Evolutionary conservation across 176 grass and related monocot species (phyloP).

Genomic region (Canna indica): DNA sequence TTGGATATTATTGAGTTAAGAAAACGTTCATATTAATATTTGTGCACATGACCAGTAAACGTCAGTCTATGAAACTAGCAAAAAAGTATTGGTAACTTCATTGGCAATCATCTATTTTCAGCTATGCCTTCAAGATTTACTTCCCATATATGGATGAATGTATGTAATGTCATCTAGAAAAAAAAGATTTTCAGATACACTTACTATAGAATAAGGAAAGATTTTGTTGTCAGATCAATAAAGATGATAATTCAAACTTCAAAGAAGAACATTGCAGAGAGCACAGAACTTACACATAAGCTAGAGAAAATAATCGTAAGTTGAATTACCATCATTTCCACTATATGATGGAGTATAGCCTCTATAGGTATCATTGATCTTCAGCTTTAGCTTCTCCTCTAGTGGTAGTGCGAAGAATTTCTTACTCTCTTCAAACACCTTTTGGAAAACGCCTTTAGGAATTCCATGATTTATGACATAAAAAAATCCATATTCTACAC

Average conservation of each 20-base stretch:
- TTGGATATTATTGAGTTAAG: too few species aligned
- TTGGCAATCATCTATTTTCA: too few species aligned
- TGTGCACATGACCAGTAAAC: too few species aligned
- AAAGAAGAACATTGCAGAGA: neutral
- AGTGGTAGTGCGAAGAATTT: constrained; percentile 46
- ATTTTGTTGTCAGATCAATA: neutral
- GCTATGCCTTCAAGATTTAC: too few species aligned
- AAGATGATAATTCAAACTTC: neutral
- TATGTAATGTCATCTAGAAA: too few species aligned
- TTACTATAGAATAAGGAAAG: neutral
- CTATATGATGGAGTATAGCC: constrained; percentile 63
- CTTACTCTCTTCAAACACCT: constrained; percentile 54
- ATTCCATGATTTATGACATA: constrained; percentile 73
- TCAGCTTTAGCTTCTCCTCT: constrained; percentile 58
- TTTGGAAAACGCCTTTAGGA: constrained; percentile 16
- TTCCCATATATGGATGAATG: too few species aligned
- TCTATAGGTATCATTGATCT: constrained; percentile 28
- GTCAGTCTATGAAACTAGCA: too few species aligned
- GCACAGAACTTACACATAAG: constrained; percentile 28
- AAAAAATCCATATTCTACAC: constrained; percentile 79
- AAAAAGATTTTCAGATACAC: neutral
- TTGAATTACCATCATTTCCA: constrained; percentile 48
- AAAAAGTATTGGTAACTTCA: too few species aligned
- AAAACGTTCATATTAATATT: too few species aligned
- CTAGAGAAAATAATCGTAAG: too few species aligned